Conservation (phyloP, 805 yeast species). For the Lipomyces kockii region DNA sequence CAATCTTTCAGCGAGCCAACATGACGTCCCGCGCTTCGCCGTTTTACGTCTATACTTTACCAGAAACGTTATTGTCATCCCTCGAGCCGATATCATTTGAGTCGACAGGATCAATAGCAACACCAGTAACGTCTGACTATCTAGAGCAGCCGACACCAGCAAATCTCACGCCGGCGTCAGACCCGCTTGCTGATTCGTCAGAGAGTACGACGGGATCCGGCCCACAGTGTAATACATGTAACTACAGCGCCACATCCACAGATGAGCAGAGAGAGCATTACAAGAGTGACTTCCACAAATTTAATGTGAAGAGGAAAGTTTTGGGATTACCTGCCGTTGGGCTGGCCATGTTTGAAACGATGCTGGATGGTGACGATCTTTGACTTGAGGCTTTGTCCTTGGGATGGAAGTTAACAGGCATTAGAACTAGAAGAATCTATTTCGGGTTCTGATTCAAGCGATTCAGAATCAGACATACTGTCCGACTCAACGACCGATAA, state of each 20-base stretch:
- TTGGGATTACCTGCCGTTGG: constrained; percentile 53
- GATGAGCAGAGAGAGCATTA: constrained; percentile 51
- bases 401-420: neutral
- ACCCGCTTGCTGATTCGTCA: constrained; percentile 3
- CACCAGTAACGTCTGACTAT: neutral
- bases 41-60: constrained; percentile 28
- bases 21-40: constrained; percentile 9
- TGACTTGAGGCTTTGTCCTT: neutral
- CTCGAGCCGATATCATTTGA: constrained; percentile 16
- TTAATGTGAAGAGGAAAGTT: constrained; percentile 61
- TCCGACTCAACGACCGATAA: constrained; percentile 36
- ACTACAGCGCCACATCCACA: neutral
- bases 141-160: neutral
- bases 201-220: neutral
- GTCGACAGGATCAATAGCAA: neutral
- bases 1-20: neutral
- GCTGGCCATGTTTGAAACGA: constrained; percentile 62
- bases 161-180: neutral
- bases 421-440: constrained; percentile 48
- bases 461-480: constrained; percentile 45
- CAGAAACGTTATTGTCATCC: constrained; percentile 21
- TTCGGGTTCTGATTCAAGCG: constrained; percentile 61
- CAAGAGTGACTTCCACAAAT: constrained; percentile 62
- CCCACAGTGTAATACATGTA: constrained; percentile 11
- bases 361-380: constrained; percentile 52